Base-by-base conservation (phyloP, 2,329 filamentous ascomycete species). In the Epichloe coenophiala region DNA sequence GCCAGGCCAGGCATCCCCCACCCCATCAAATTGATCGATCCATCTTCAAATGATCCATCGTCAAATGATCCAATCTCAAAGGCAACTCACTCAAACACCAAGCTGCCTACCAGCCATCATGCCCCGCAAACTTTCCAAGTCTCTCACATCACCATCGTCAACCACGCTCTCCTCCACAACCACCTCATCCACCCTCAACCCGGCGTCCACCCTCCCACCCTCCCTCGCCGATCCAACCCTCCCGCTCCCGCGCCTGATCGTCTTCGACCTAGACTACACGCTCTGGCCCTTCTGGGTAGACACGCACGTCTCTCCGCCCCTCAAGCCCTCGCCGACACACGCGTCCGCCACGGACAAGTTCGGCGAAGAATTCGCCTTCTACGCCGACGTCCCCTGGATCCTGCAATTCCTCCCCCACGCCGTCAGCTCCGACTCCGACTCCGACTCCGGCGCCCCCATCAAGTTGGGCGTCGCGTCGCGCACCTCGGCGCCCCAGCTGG, bases 281-380 rank as follows among this genome's bases (percentile, higher is more conserved):
- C 76, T 97, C n/a, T 97, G 91, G 93, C 89, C 90, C 4, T 96
- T 96, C 70, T 97, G 91, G 91, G 84, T 95, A 1, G 93, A 97
- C 71, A 95, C 89, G 3, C 90, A 96, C 68, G 85, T 93, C 59
- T 80, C 81, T 23, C 77, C 81, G 6, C 90, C 89, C 0, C 69
- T 95, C 17, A 76, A 76, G 57, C 60, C 73, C 6, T 69, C 72
- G 49, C 51, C 70, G 0, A 55, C 63, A 7, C 66, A 66, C 68
- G 70, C 62, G 53, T 67, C 66, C 55, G 71, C 68, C 49, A 67
- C 70, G 17, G 80, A 83, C 64, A 70, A 72, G 56, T 68, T 70
- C 53, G 83, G 82, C 63, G 84, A 89, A 68, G 71, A 71, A 17
- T 89, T 81, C 60, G 67, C 75, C 52, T 88, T 65, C 65, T 90